phyloP scores from a whole-genome alignment of 208 protist genomes.

The Acanthamoeba culbertsoni region DNA sequence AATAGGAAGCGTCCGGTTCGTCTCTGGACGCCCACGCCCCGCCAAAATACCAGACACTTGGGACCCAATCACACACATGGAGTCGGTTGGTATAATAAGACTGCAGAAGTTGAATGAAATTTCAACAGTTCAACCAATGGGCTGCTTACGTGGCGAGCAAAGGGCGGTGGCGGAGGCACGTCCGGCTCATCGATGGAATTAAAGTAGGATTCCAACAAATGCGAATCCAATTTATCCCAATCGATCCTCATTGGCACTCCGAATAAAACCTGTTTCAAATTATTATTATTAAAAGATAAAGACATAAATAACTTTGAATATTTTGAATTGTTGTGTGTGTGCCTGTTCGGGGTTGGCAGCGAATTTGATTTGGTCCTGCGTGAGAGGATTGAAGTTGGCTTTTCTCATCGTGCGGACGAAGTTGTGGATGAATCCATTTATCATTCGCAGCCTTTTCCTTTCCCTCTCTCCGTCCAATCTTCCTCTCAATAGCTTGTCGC shows the following conservation, averaged over 20 bases:
- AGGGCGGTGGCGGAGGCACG: background rate
- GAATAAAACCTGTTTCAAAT: conserved; percentile 47
- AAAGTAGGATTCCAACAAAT: background rate
- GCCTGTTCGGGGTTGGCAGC: conserved; percentile 21
- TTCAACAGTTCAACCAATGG: no score
- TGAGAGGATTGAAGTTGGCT: conserved; percentile 30
- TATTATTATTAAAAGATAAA: background rate
- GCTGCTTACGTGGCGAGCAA: conserved; percentile 5
- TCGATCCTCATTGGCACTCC: conserved; percentile 43
- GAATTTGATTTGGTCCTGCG: conserved; percentile 11
- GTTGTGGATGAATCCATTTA: conserved; percentile 49
- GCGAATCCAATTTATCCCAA: conserved; percentile 41
- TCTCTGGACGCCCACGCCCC: conserved; percentile 9
- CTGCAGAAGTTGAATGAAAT: background rate
- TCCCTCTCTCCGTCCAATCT: background rate
- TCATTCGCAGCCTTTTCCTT: background rate
- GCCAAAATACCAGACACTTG: conserved; percentile 56
- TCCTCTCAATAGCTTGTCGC: background rate
- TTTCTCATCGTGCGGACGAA: conserved; percentile 26
- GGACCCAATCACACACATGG: background rate
- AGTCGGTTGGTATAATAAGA: background rate
- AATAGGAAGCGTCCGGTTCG: background rate
- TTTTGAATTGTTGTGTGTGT: background rate
- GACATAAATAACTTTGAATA: no score
- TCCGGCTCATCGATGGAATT: background rate